Evolutionary conservation across 257 asterid species (phyloP).

Genomic region (Fraxinus pennsylvanica): DNA sequence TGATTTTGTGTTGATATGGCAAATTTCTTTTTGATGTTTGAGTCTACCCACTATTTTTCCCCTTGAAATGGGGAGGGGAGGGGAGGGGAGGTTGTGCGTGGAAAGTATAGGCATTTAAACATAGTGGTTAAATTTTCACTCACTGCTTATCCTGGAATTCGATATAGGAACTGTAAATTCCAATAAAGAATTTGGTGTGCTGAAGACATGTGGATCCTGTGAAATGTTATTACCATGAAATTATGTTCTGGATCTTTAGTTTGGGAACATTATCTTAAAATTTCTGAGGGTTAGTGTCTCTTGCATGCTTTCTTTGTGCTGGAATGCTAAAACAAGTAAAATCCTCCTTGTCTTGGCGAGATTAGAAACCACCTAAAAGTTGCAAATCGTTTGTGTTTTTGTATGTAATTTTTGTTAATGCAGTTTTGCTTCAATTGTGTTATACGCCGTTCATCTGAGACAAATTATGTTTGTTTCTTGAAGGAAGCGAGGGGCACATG

Average conservation of each 20-base stretch:
- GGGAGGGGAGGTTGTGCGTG: neutral
- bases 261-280: neutral
- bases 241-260: neutral
- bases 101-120: neutral
- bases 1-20: neutral
- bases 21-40: neutral
- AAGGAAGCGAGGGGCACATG: constrained; percentile 99
- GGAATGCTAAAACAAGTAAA: neutral
- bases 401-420: constrained; percentile 14
- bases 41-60: neutral
- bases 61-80: neutral
- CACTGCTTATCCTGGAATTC: neutral
- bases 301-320: neutral
- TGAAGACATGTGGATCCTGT: neutral
- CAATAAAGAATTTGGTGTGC: neutral
- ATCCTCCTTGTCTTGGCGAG: neutral
- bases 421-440: constrained; percentile 12
- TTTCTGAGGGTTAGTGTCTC: neutral
- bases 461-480: constrained; percentile 32
- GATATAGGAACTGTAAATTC: neutral
- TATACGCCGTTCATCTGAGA: constrained; percentile 24
- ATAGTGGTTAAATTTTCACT: neutral
- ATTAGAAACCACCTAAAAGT: neutral
- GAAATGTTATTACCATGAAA: neutral
- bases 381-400: constrained; percentile 10